Conservation (phyloP, 805 yeast genomes). For the Zygotorulaspora chibaensis region DNA sequence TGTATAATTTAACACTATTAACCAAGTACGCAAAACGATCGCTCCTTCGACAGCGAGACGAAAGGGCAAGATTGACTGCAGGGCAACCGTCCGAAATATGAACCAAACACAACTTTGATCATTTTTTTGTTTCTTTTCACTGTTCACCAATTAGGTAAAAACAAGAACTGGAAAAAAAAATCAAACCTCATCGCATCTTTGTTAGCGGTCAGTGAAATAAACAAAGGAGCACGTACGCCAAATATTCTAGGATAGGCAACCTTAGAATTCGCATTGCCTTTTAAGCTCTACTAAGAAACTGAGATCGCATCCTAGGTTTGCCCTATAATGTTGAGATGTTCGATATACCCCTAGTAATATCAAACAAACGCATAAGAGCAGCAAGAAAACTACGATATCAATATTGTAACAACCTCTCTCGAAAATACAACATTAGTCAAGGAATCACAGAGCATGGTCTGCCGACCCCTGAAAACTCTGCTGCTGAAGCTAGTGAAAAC, state of each 20-base stretch:
- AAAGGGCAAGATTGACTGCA: too few relatives aligned
- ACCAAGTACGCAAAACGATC: too few relatives aligned
- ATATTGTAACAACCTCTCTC: conserved; percentile 22
- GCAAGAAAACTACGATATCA: conserved; percentile 29
- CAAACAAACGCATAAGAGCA: conserved; percentile 15
- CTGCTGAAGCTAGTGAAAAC: conserved; percentile 22
- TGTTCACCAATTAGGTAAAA: not conserved
- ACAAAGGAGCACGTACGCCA: too few relatives aligned
- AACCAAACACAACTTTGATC: not conserved
- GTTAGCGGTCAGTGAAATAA: too few relatives aligned
- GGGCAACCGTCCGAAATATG: not conserved
- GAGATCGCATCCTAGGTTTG: too few relatives aligned
- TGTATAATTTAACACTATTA: too few relatives aligned
- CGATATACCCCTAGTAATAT: conserved; percentile 24
- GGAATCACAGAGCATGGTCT: conserved; percentile 9
- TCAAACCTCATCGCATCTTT: conserved; percentile 4
- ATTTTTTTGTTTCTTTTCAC: not conserved
- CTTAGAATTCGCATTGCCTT: too few relatives aligned
- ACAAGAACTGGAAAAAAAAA: not conserved
- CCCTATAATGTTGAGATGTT: conserved; percentile 21
- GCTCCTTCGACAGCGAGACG: not conserved
- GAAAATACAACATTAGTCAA: conserved; percentile 14
- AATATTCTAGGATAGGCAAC: too few relatives aligned
- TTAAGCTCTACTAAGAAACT: too few relatives aligned
- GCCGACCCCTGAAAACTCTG: conserved; percentile 28